phyloP scores from a whole-genome alignment of 2,329 filamentous ascomycete species.

The Byssothecium circinans region DNA sequence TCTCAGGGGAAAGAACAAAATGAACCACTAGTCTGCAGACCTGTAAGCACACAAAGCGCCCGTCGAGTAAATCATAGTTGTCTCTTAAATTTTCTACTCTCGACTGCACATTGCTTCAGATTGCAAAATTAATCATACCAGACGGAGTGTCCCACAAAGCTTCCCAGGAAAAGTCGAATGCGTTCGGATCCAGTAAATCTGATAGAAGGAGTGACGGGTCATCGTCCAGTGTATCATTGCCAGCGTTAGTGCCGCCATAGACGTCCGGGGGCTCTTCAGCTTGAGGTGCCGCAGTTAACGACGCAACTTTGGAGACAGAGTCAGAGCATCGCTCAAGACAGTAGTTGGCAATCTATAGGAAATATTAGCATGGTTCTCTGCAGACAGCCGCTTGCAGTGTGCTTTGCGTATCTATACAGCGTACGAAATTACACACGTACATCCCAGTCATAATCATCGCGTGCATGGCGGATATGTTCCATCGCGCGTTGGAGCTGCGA shows the following conservation, averaged over 20 bases:
- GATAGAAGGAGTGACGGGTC: constrained; percentile 32
- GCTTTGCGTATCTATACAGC: no score
- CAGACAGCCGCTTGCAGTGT: no score
- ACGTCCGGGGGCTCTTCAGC: neutral
- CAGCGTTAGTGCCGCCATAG: neutral
- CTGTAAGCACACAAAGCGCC: no score
- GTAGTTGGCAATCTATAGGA: constrained; percentile 51
- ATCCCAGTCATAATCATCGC: constrained; percentile 58
- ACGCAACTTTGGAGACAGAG: constrained; percentile 40
- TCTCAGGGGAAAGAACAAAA: no score
- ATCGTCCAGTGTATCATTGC: constrained; percentile 12
- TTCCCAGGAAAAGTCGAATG: constrained; percentile 43
- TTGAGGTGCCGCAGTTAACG: neutral
- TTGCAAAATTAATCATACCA: neutral
- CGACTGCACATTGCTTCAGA: neutral
- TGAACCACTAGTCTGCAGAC: no score
- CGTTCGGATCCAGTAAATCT: constrained; percentile 37
- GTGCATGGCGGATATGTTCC: constrained; percentile 50
- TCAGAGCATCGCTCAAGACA: constrained; percentile 51
- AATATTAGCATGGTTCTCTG: no score
- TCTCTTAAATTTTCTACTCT: no score
- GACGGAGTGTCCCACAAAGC: constrained; percentile 41
- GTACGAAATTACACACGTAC: constrained; percentile 5
- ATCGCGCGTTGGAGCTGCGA: constrained; percentile 53
- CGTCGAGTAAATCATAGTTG: no score